Percentiles rank a stretch among this genome's conserved stretches.
These are phyloP conservation scores for Pelargonium citronellum DNA, from an alignment of 441 rosid species.

Conservation along the genomic window DNA sequence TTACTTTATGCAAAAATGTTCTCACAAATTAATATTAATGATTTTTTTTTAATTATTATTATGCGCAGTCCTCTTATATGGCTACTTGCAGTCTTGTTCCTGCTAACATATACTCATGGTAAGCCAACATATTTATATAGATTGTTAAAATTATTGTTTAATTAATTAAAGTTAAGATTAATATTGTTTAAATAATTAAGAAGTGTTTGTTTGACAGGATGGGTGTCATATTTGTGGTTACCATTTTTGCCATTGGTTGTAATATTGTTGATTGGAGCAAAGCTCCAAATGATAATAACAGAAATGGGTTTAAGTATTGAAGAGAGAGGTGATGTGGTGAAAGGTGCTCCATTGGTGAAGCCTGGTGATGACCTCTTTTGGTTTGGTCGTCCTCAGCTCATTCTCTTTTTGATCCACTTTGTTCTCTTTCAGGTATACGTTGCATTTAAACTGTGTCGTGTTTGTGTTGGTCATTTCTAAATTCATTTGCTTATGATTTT, in stretches of 20 bases:
- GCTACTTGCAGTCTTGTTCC: conserved; percentile 59
- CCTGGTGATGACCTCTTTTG: conserved; percentile 91
- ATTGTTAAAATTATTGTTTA: no score
- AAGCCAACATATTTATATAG: conserved; percentile 13
- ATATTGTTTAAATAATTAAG: no score
- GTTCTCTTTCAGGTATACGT: conserved; percentile 91
- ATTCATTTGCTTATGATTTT: no score
- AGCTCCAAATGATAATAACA: conserved; percentile 78
- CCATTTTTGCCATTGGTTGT: conserved; percentile 83
- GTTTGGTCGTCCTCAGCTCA: conserved; percentile 77
- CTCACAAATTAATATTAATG: no score
- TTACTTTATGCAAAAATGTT: no score
- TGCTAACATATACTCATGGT: conserved; percentile 78
- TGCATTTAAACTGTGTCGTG: no score
- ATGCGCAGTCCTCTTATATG: conserved; percentile 66
- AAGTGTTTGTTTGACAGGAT: conserved; percentile 37
- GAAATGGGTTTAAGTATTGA: conserved; percentile 71
- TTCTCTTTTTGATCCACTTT: conserved; percentile 76
- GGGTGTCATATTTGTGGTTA: conserved; percentile 62
- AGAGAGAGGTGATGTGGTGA: conserved; percentile 83
- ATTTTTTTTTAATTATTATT: not conserved
- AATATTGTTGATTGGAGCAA: conserved; percentile 71
- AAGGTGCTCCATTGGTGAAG: conserved; percentile 84
- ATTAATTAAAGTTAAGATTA: no score
- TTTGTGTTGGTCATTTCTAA: no score